Conservation (phyloP, 73 alveolate species). For the Uronychia binucleata region DNA sequence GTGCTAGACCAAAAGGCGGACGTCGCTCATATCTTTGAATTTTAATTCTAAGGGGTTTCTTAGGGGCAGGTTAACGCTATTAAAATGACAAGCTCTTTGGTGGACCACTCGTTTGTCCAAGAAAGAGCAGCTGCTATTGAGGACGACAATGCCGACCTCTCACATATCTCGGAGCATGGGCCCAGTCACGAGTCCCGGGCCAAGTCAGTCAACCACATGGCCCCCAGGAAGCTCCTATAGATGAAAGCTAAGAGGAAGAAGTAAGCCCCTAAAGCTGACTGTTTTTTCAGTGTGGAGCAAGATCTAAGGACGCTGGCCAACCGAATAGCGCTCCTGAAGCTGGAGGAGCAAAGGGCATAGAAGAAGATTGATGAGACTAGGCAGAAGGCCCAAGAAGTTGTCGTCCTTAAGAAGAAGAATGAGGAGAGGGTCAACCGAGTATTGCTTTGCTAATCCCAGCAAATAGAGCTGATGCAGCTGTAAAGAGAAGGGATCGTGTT, state of each 20-base stretch:
- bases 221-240: neutral
- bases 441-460: neutral
- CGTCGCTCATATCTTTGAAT: conserved; percentile 76
- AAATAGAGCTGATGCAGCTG: neutral
- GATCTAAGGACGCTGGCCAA: neutral
- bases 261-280: neutral
- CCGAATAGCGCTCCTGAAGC: neutral
- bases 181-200: neutral
- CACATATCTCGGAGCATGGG: neutral
- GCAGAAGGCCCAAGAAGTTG: neutral
- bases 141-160: neutral
- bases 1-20: conserved; percentile 74
- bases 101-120: neutral
- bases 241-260: neutral
- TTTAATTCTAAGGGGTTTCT: neutral
- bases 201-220: neutral
- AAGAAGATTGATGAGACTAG: conserved; percentile 4
- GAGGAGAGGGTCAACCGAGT: neutral
- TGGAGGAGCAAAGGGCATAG: neutral
- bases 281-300: neutral
- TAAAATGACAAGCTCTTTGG: neutral
- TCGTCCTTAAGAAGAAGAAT: neutral
- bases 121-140: neutral
- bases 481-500: neutral
- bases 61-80: neutral